Base-by-base conservation (phyloP, 495 filamentous ascomycete genomes). In the Xylaria cubensis region DNA sequence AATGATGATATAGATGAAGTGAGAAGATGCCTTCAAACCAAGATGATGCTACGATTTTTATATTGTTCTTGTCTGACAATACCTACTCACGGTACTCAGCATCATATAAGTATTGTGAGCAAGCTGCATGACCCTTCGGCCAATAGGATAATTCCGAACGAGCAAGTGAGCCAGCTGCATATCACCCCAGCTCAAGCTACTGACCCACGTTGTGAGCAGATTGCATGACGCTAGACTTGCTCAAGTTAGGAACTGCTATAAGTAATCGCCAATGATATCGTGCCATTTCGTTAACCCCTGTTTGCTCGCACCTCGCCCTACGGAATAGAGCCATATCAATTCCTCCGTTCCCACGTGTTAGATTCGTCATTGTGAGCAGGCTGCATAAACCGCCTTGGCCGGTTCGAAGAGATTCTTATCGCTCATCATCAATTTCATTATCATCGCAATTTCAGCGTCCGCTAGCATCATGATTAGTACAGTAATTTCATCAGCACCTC, bases 161-260 rank as follows among this genome's bases (percentile, higher is more conserved):
- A 68, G 75, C 69, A 41, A 75, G 79, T 79, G 79, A 80, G 77
- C 76, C 71, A 77, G 73, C 74, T 78, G 74, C 76, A 78, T 79
- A 70, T 69, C 26, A 34, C 39, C 39, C 56, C 44, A 50, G n/a
- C 10, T 55, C 21, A 7, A 55, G 9, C 15, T 32, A 12, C 24
- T 6, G 21, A 56, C 67, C 67, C 56, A 72, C 4, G 55, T 70
- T 76, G 80, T 83, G 76, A 83, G 81, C 80, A 80, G 76, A 74
- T 74, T 80, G 81, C 79, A 82, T 81, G 74, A 77, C 70, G 72
- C 79, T 82, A 82, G 71, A 39, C 32, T 34, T 67, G 1, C 29
- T 53, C 64, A 26, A 41, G 48, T 51, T 66, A 24, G 48, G 13
- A 2, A 13, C n/a, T 42, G 12, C 0, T 13, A 12, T 44, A 12